Percentiles rank a stretch among this genome's conserved stretches.
Conservation (phyloP, 2,329 filamentous ascomycete genomes). For the Apiospora kogelbergensis region DNA sequence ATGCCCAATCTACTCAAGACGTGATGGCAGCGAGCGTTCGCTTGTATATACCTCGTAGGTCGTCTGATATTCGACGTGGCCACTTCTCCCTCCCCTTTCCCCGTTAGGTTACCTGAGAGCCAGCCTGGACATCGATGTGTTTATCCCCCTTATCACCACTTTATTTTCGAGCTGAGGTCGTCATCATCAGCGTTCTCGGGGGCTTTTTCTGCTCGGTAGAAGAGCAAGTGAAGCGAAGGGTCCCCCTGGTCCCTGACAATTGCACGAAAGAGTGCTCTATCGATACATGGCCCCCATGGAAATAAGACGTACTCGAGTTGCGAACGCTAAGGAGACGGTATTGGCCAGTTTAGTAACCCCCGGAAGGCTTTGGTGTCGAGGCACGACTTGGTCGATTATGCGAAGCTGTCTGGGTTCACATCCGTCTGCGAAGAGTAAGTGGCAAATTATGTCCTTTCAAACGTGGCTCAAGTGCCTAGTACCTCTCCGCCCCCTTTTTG, state of each 20-base stretch:
- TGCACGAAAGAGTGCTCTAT: not conserved
- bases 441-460: not conserved
- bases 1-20: not conserved
- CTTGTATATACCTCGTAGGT: not conserved
- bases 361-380: not conserved
- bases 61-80: not conserved
- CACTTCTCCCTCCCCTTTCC: not conserved
- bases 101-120: not conserved
- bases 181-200: not conserved
- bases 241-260: not conserved
- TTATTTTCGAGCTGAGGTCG: not conserved
- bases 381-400: slow-evolving; percentile 1
- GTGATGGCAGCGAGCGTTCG: not conserved
- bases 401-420: not conserved
- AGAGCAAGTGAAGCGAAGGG: not conserved
- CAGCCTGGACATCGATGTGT: not conserved
- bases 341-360: not conserved
- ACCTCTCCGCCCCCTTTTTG: not conserved
- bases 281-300: not conserved
- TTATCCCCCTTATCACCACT: not conserved
- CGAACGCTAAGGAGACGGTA: not conserved
- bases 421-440: not conserved
- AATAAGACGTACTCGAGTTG: not conserved
- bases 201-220: not conserved
- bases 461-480: not conserved